These are phyloP conservation scores for Jaenimonas drosophilae DNA, from an alignment of 208 protist genomes.

Conservation along the genomic window DNA sequence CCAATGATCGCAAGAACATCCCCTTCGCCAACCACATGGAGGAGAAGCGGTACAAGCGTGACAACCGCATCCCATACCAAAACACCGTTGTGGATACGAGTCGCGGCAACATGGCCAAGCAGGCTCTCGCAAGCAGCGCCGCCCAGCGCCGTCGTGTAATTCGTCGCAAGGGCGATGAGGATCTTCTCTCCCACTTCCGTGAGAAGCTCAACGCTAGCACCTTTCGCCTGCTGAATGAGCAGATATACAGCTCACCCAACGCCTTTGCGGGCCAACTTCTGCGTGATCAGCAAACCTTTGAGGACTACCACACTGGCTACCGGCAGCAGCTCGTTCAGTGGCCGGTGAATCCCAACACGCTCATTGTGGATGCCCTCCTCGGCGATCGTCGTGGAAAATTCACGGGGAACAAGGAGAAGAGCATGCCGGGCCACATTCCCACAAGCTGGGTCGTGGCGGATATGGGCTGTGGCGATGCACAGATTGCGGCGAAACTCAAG, in stretches of 20 bases:
- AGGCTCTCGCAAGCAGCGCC: conserved; percentile 55
- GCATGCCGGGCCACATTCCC: conserved; percentile 73
- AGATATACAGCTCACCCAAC: conserved; percentile 81
- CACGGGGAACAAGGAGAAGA: conserved; percentile 69
- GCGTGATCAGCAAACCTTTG: conserved; percentile 56
- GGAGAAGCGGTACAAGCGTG: conserved; percentile 40
- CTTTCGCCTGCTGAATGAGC: conserved; percentile 84
- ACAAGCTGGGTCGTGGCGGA: conserved; percentile 86
- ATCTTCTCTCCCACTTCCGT: conserved; percentile 77
- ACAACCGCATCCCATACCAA: conserved; percentile 44
- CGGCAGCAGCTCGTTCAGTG: conserved; percentile 87
- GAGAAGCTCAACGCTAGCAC: conserved; percentile 73
- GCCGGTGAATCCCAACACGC: conserved; percentile 89
- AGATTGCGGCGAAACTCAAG: conserved; percentile 62
- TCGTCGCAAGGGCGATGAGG: conserved; percentile 56
- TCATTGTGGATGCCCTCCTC: conserved; percentile 79
- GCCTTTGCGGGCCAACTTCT: conserved; percentile 70
- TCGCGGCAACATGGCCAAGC: conserved; percentile 13
- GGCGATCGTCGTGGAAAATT: conserved; percentile 70
- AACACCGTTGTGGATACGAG: conserved; percentile 19
- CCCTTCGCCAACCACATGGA: conserved; percentile 53
- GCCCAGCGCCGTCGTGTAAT: conserved; percentile 76
- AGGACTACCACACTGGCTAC: conserved; percentile 93
- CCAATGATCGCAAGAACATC: conserved; percentile 63
- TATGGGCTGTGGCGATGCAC: conserved; percentile 94